Conservation (phyloP, 1,139 yeast genomes). For the Hemisphaericaspora subhashii region DNA sequence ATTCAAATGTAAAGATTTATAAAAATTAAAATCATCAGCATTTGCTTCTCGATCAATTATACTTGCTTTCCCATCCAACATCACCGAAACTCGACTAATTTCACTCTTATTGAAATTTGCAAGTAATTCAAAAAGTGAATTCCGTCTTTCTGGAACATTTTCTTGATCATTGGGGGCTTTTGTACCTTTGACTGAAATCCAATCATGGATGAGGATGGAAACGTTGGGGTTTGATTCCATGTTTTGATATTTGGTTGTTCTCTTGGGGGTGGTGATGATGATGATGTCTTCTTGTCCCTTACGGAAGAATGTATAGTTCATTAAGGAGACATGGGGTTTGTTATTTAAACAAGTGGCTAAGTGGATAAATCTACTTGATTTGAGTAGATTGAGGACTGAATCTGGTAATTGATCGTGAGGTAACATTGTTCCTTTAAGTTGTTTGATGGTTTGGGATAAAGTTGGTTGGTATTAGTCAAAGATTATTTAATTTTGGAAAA, state of each 20-base stretch:
- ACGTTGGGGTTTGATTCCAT: slow-evolving; percentile 69
- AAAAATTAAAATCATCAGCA: slow-evolving; percentile 51
- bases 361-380: slow-evolving; percentile 69
- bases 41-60: slow-evolving; percentile 42
- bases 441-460: too few species aligned
- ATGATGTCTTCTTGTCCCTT: slow-evolving; percentile 46
- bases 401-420: slow-evolving; percentile 45
- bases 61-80: slow-evolving; percentile 69
- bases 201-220: slow-evolving; percentile 80
- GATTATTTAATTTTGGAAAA: too few species aligned
- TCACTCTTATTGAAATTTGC: slow-evolving; percentile 76
- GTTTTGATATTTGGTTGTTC: slow-evolving; percentile 71
- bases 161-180: slow-evolving; percentile 18
- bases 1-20: slow-evolving; percentile 58
- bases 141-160: slow-evolving; percentile 28
- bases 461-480: too few species aligned
- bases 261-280: slow-evolving; percentile 66
- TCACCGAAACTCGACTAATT: slow-evolving; percentile 73
- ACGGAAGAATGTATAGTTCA: slow-evolving; percentile 75
- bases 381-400: slow-evolving; percentile 52
- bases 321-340: slow-evolving; percentile 79
- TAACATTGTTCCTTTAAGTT: too few species aligned
- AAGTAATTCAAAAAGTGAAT: slow-evolving; percentile 59
- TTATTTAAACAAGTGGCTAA: slow-evolving; percentile 72
- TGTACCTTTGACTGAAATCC: slow-evolving; percentile 60